Evolutionary conservation across 495 filamentous ascomycete genomes (phyloP), one percentile per base, ranked within the genome.

Genomic region (Hypoxylon intermedium): DNA sequence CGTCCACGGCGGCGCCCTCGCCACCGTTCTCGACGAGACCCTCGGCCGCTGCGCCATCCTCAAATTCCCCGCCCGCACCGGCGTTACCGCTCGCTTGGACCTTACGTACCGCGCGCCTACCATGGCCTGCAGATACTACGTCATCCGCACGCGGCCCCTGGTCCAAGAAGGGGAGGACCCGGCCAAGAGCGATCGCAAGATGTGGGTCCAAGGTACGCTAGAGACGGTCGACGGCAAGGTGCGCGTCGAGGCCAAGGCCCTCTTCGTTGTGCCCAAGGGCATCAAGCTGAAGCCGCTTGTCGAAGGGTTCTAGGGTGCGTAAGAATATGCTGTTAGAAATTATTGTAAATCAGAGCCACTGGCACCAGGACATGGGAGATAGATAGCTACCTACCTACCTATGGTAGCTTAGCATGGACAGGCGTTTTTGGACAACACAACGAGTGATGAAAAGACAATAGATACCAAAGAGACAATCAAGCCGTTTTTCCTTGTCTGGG

Each of bases 1-100:
- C n/a, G 84, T 88, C 46, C 91, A 95, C 73, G 91, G 91, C 13
- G 91, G 91, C 13, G 78, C 80, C 2, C 77, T 91, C 31, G 89
- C 85, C 3, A 92, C 88, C 0, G 67, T 92, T 6, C 70, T 93
- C 26, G 88, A 91, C 69, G 90, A 95, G 73, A 76, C 73, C 12
- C 73, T 85, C 47, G 84, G 80, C 5, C 67, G 83, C 18, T 79
- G 78, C 34, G 83, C 83, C 11, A 74, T 84, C 33, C 58, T 75
- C 47, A 52, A 64, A 38, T 76, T 77, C 68, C 72, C 72, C 0
- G 73, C 71, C 16, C 46, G 65, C 58, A 72, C 78, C 18, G 86
- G 82, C 0, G 78, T 89, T 38, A 90, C 87, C 18, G 86, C 86
- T 3, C 84, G 83, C 36, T 72, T 94, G 57, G 80, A 84, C 50